Evolutionary conservation across 1,284 basidiomycete genomes (phyloP), one percentile per base, ranked within the genome.

Genomic region (Ustilago sp.): DNA sequence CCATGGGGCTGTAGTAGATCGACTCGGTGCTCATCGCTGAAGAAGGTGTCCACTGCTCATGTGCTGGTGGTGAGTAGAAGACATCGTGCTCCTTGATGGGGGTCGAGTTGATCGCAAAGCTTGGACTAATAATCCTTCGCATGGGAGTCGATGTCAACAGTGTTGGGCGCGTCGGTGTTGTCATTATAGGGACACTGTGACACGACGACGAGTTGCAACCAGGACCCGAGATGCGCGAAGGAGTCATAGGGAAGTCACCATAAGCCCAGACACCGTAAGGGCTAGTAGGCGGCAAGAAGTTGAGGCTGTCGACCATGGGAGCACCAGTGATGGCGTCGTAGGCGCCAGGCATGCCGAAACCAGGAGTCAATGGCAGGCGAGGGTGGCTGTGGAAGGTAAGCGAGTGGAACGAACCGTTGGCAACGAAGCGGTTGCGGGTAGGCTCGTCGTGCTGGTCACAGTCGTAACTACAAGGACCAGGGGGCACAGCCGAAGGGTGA

Each of bases 301-400:
- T 76, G 63, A 76, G 68, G 57, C 63, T 72, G 66, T 77, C 74
- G 13, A 67, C 62, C 64, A 63, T 67, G 28, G 70, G 64, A 53
- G 61, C 64, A 34, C 70, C 64, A 12, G 57, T 60, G 32, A 73
- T 59, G 57, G 54, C 65, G 38, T 76, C 68, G 59, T 60, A 71
- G 0, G 68, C 51, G 39, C 57, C 36, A 34, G 74, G 74, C 36
- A 75, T 52, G 43, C 68, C 68, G 13, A 60, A 76, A 19, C 74
- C 68, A 23, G 74, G 74, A 6, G 69, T 63, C 65, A 70, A 39
- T 23, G 74, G 74, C 74, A 73, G 63, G 54, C 74, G 70, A 23
- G 66, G 65, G 61, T 67, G 69, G 61, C 69, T 77, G 69, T 77
- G 74, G 69, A 77, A 77, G 58, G 74, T 77, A 60, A 77, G 74